Conservation (phyloP, 2,329 filamentous ascomycete species). For the Teratosphaeria gauchensis region DNA sequence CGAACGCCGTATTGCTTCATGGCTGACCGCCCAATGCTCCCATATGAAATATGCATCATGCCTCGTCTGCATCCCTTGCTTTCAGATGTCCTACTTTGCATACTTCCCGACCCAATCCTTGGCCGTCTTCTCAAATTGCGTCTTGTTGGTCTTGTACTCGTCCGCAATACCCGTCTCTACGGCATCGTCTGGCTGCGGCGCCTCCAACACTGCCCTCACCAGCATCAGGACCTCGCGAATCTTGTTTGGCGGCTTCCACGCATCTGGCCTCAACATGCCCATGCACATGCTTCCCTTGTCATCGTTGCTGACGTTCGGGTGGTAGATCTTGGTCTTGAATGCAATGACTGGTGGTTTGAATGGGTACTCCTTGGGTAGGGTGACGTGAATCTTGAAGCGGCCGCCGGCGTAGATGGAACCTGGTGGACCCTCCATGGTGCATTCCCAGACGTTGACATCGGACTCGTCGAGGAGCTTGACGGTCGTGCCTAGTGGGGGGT, state of each 20-base stretch:
- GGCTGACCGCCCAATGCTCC: not conserved
- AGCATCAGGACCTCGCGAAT: conserved; percentile 68
- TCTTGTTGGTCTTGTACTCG: conserved; percentile 61
- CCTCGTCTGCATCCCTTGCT: not conserved
- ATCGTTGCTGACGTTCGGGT: conserved; percentile 90
- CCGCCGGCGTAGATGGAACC: conserved; percentile 43
- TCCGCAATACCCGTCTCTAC: conserved; percentile 81
- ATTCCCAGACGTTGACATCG: conserved; percentile 59
- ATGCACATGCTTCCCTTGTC: conserved; percentile 77
- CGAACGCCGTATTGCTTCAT: not conserved
- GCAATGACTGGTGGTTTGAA: conserved; percentile 76
- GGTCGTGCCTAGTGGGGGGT: conserved; percentile 47
- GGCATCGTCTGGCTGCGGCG: conserved; percentile 82
- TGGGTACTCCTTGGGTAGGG: conserved; percentile 70
- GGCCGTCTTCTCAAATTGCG: conserved; percentile 64
- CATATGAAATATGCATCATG: not conserved
- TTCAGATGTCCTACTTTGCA: conserved; percentile 37
- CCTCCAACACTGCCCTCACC: conserved; percentile 61
- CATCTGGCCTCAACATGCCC: conserved; percentile 68
- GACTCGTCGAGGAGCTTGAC: conserved; percentile 51
- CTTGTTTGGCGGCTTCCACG: conserved; percentile 85
- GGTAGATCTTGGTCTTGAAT: conserved; percentile 87
- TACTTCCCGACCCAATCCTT: conserved; percentile 65
- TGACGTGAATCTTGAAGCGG: conserved; percentile 61
- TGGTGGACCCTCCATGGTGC: conserved; percentile 56